Evolutionary conservation across 2,329 filamentous ascomycete species (phyloP).

Genomic region (Neoarthrinium moseri): DNA sequence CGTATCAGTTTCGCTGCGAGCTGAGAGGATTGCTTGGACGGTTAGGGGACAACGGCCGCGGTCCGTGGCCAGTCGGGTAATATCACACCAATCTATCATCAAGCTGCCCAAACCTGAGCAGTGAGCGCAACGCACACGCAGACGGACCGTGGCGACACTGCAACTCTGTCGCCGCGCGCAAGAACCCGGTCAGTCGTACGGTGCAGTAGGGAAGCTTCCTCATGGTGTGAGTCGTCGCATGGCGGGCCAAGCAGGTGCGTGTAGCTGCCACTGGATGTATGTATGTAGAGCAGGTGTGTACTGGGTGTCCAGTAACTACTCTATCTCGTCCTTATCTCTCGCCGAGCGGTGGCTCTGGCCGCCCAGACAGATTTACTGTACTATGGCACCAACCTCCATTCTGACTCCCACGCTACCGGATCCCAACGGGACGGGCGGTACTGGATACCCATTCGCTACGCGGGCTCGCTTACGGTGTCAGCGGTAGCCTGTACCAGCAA

Average conservation of each 20-base stretch:
- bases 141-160: no score
- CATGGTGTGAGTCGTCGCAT: no score
- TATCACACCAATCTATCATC: not conserved
- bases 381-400: not conserved
- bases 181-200: no score
- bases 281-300: not conserved
- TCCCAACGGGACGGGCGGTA: not conserved
- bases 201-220: no score
- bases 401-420: not conserved
- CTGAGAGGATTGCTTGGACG: slow-evolving; percentile 1
- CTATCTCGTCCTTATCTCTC: no score
- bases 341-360: no score
- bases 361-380: no score
- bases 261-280: not conserved
- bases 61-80: slow-evolving; percentile 1
- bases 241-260: no score
- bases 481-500: slow-evolving; percentile 3
- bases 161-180: no score
- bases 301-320: no score
- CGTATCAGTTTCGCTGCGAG: not conserved
- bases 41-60: not conserved
- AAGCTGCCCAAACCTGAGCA: no score
- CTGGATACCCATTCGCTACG: slow-evolving; percentile 2
- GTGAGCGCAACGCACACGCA: no score
- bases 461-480: slow-evolving; percentile 4